These are phyloP conservation scores for Ascobolus immersus DNA, from an alignment of 495 filamentous ascomycete genomes.

Conservation along the genomic window DNA sequence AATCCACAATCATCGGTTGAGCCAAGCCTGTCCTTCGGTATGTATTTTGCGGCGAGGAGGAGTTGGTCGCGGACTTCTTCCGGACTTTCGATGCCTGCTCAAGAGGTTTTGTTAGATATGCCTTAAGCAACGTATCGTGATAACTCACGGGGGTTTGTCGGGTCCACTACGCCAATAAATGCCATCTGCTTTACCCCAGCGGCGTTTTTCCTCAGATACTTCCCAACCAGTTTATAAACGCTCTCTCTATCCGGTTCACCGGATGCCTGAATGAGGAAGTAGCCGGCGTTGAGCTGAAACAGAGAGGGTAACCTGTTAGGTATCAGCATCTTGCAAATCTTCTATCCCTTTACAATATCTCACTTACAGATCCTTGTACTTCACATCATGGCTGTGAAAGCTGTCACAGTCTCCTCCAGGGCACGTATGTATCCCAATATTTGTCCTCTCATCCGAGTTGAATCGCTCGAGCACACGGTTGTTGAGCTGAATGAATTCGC, in stretches of 20 bases:
- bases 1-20: conserved; percentile 23
- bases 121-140: no score
- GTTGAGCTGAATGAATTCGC: conserved; percentile 21
- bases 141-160: conserved; percentile 17
- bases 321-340: no score
- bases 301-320: conserved; percentile 18
- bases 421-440: conserved; percentile 23
- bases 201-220: conserved; percentile 16
- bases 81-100: conserved; percentile 18
- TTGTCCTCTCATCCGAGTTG: conserved; percentile 16
- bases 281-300: conserved; percentile 22
- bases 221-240: conserved; percentile 19
- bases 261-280: conserved; percentile 21
- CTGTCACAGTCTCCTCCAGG: conserved; percentile 22
- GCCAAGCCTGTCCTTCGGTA: conserved; percentile 19
- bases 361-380: conserved; percentile 17
- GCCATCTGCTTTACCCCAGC: no score
- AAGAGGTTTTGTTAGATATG: no score
- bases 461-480: conserved; percentile 20
- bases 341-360: no score
- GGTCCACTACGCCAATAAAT: conserved; percentile 20
- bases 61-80: conserved; percentile 19
- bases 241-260: conserved; percentile 17
- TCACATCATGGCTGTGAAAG: conserved; percentile 20
- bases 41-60: conserved; percentile 17